These are phyloP conservation scores for Barnettozyma hawaiiensis DNA, from an alignment of 1,139 yeast species.

Conservation along the genomic window DNA sequence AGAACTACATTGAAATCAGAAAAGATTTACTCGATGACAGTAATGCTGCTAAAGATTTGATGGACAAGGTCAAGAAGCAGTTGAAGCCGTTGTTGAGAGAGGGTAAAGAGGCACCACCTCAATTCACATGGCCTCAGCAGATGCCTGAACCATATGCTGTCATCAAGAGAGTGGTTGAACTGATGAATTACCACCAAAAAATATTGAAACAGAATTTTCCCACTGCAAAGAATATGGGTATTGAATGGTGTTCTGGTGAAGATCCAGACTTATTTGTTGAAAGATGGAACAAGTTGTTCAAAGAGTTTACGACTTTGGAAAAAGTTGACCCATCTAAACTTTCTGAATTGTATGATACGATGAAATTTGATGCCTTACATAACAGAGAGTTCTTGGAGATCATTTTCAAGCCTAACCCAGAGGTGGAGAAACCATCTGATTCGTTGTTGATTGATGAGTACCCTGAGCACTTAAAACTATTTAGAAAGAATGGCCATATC, in stretches of 20 bases:
- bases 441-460: constrained; percentile 67
- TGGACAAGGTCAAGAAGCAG: constrained; percentile 97
- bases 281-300: constrained; percentile 95
- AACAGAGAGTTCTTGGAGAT: constrained; percentile 83
- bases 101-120: constrained; percentile 98
- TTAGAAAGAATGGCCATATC: constrained; percentile 29
- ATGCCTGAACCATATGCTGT: constrained; percentile 97
- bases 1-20: constrained; percentile 75
- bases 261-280: constrained; percentile 87
- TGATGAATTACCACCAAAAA: constrained; percentile 87
- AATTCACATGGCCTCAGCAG: constrained; percentile 97
- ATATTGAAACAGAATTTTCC: constrained; percentile 81
- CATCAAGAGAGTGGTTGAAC: constrained; percentile 85
- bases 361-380: constrained; percentile 97
- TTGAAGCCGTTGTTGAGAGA: constrained; percentile 89
- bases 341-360: constrained; percentile 93
- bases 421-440: constrained; percentile 45
- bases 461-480: constrained; percentile 75
- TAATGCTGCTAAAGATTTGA: constrained; percentile 94
- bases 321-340: constrained; percentile 97
- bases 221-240: constrained; percentile 58
- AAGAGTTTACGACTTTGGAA: constrained; percentile 87
- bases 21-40: constrained; percentile 94
- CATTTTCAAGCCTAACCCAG: constrained; percentile 65
- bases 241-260: constrained; percentile 95